Evolutionary conservation across 345 rosid species (phyloP).

Genomic region (Citropsis articulata): DNA sequence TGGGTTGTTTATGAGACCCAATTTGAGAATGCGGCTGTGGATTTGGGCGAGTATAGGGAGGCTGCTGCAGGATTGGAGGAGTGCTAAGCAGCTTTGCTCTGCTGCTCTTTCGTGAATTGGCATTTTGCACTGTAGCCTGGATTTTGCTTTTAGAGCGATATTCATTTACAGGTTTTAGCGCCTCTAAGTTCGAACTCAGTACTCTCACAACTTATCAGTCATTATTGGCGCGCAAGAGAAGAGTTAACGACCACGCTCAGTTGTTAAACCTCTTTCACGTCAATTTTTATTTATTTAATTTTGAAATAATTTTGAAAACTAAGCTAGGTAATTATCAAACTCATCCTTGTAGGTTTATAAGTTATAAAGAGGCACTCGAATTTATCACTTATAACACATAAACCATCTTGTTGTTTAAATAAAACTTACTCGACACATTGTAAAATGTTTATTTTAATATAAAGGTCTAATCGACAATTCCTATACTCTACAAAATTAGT

Average conservation of each 20-base stretch:
- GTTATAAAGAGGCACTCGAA: too few species aligned
- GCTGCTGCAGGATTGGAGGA: slow-evolving; percentile 35
- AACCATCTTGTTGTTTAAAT: background rate
- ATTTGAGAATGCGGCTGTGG: slow-evolving; percentile 42
- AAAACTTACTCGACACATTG: too few species aligned
- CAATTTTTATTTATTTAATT: too few species aligned
- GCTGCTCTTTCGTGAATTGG: slow-evolving; percentile 28
- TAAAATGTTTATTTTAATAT: too few species aligned
- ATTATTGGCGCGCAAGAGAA: too few species aligned
- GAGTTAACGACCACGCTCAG: background rate
- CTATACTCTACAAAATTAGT: too few species aligned
- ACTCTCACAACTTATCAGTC: background rate
- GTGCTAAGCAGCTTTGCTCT: slow-evolving; percentile 43
- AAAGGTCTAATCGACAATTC: too few species aligned
- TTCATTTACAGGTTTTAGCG: background rate
- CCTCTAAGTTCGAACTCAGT: background rate
- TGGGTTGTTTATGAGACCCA: slow-evolving; percentile 43
- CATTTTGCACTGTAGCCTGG: slow-evolving; percentile 13
- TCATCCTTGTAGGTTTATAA: too few species aligned
- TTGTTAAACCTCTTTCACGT: too few species aligned
- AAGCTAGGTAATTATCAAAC: too few species aligned
- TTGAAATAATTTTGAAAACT: too few species aligned
- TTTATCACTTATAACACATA: too few species aligned
- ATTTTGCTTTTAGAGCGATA: slow-evolving; percentile 22
- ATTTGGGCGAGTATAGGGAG: slow-evolving; percentile 33